These are phyloP conservation scores for Papilionanthe hybrid DNA, from an alignment of 116 monocot species.

Conservation along the genomic window DNA sequence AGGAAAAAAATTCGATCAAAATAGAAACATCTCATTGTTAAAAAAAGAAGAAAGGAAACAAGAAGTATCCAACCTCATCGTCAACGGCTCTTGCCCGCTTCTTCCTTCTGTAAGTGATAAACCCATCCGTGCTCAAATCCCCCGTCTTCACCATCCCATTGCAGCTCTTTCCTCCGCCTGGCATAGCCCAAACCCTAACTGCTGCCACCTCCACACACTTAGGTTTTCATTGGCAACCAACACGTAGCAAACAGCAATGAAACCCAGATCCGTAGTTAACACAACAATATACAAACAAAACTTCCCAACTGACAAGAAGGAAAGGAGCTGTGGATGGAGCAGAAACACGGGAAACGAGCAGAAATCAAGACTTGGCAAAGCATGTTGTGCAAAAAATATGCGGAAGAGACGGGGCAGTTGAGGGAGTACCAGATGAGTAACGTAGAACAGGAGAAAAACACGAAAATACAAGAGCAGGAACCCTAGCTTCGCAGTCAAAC, in stretches of 20 bases:
- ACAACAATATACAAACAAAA: not conserved
- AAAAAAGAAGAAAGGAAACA: not conserved
- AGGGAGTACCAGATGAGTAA: not conserved
- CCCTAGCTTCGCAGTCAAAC: constrained; percentile 3
- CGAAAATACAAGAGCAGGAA: not conserved
- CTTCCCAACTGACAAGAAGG: not conserved
- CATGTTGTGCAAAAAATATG: not conserved
- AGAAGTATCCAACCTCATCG: constrained; percentile 6
- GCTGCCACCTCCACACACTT: not conserved
- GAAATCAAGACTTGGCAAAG: not conserved
- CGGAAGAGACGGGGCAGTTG: not conserved
- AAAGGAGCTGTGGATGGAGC: not conserved
- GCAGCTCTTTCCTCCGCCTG: constrained; percentile 5
- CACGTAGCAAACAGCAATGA: not conserved
- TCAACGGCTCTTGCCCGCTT: constrained; percentile 8
- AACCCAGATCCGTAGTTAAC: constrained; percentile 4
- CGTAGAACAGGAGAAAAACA: not conserved
- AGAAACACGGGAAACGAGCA: not conserved
- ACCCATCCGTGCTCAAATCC: constrained; percentile 1
- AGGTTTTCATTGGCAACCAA: constrained; percentile 15
- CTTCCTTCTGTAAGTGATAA: constrained; percentile 16
- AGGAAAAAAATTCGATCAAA: not conserved
- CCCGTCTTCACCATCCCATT: constrained; percentile 15
- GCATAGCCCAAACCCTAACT: constrained; percentile 13
- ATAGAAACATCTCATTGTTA: not conserved